Conservation (phyloP, 2,329 filamentous ascomycete genomes). For the Bipolaris bicolor region DNA sequence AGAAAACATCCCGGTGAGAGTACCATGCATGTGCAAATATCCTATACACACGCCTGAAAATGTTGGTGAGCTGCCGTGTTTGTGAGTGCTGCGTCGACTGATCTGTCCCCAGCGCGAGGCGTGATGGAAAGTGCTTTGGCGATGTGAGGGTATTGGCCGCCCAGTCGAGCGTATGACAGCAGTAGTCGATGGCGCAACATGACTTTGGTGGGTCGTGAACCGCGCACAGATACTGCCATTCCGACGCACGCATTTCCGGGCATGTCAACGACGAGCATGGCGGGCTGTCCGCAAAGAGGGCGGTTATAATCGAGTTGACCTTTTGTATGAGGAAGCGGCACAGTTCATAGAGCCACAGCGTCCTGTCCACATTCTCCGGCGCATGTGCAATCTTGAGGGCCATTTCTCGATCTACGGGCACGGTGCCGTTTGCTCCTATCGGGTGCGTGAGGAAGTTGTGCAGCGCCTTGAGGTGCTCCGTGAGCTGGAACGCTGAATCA, state of each 20-base stretch:
- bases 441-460: constrained; percentile 81
- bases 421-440: constrained; percentile 59
- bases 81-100: constrained; percentile 56
- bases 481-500: constrained; percentile 94
- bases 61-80: constrained; percentile 86
- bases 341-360: constrained; percentile 96
- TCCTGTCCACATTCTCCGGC: constrained; percentile 80
- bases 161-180: constrained; percentile 98
- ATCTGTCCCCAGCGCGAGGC: constrained; percentile 66
- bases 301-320: constrained; percentile 89
- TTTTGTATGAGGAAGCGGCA: constrained; percentile 95
- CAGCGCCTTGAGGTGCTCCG: constrained; percentile 93
- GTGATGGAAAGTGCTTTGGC: constrained; percentile 91
- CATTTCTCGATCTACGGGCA: constrained; percentile 76
- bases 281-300: constrained; percentile 88
- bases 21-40: constrained; percentile 99
- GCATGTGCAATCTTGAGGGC: constrained; percentile 79
- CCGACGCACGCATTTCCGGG: constrained; percentile 96
- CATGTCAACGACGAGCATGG: constrained; percentile 89
- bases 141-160: constrained; percentile 93
- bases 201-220: constrained; percentile 96
- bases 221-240: constrained; percentile 99
- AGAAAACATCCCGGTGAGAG: constrained; percentile 93
- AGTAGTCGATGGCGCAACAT: constrained; percentile 98
- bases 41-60: constrained; percentile 90